A percentile compares a stretch with the other conserved stretches of the same genome.
Evolutionary conservation across 2,329 filamentous ascomycete genomes (phyloP).

Genomic region (Aspergillus sp.): DNA sequence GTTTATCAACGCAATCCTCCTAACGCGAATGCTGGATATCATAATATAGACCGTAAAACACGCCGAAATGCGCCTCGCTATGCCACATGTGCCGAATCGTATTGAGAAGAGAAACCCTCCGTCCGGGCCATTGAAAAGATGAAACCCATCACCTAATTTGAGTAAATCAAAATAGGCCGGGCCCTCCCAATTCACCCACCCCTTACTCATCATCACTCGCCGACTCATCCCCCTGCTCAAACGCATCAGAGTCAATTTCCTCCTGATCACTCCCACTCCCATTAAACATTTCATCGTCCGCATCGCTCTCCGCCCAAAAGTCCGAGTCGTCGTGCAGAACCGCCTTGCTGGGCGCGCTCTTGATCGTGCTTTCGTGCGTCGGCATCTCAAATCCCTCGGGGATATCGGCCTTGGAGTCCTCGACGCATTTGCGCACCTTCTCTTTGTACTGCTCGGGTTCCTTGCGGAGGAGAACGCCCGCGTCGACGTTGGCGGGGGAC

Average conservation of each 20-base stretch:
- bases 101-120: background rate
- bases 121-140: background rate
- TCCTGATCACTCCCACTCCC: conserved; percentile 61
- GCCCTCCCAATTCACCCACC: too few relatives aligned
- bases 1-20: background rate
- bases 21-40: conserved; percentile 9
- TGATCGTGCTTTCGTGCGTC: conserved; percentile 59
- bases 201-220: conserved; percentile 57
- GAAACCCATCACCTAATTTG: background rate
- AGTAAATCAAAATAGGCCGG: background rate
- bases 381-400: conserved; percentile 81
- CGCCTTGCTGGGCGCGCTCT: conserved; percentile 43
- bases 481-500: conserved; percentile 93
- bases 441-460: conserved; percentile 67
- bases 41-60: conserved; percentile 5
- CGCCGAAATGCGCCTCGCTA: conserved; percentile 16
- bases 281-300: conserved; percentile 73
- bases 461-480: conserved; percentile 80
- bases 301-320: conserved; percentile 76
- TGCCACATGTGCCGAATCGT: background rate
- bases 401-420: conserved; percentile 74
- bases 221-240: conserved; percentile 46
- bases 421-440: conserved; percentile 68
- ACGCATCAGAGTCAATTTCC: conserved; percentile 52
- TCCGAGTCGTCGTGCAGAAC: conserved; percentile 70